Evolutionary conservation across 768 basidiomycete species (phyloP).

Genomic region (Myochromella boudieri): DNA sequence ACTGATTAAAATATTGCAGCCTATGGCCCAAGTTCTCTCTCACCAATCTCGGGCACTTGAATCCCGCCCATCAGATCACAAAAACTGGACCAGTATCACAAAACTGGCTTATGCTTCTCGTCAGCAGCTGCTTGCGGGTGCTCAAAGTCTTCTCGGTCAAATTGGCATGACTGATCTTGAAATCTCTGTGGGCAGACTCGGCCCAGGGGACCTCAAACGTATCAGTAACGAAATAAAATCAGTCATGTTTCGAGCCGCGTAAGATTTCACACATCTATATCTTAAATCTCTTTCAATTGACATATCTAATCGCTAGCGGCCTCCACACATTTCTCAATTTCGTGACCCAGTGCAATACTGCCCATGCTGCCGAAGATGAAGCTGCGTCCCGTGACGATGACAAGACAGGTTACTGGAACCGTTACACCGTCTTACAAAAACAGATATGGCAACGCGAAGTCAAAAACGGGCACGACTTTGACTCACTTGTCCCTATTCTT

Average conservation of each 20-base stretch:
- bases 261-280: constrained; percentile 10
- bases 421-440: constrained; percentile 28
- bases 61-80: constrained; percentile 32
- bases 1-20: constrained; percentile 19
- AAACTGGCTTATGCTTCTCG: constrained; percentile 25
- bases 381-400: constrained; percentile 11
- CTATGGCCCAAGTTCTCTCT: constrained; percentile 30
- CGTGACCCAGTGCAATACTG: constrained; percentile 30
- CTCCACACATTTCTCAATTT: constrained; percentile 38
- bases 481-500: constrained; percentile 42
- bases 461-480: constrained; percentile 41
- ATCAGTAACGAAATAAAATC: constrained; percentile 38
- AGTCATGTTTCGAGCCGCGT: constrained; percentile 38
- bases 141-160: constrained; percentile 32
- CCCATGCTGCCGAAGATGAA: constrained; percentile 20
- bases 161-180: constrained; percentile 41
- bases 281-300: not conserved
- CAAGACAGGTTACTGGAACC: constrained; percentile 19
- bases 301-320: too few species aligned
- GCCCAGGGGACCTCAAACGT: constrained; percentile 39
- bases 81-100: constrained; percentile 29
- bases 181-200: constrained; percentile 40
- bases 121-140: constrained; percentile 27
- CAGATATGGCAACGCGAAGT: constrained; percentile 32
- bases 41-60: constrained; percentile 33